These are phyloP conservation scores for Cladophialophora bantiana DNA, from an alignment of 2,329 filamentous ascomycete genomes.

Conservation along the genomic window DNA sequence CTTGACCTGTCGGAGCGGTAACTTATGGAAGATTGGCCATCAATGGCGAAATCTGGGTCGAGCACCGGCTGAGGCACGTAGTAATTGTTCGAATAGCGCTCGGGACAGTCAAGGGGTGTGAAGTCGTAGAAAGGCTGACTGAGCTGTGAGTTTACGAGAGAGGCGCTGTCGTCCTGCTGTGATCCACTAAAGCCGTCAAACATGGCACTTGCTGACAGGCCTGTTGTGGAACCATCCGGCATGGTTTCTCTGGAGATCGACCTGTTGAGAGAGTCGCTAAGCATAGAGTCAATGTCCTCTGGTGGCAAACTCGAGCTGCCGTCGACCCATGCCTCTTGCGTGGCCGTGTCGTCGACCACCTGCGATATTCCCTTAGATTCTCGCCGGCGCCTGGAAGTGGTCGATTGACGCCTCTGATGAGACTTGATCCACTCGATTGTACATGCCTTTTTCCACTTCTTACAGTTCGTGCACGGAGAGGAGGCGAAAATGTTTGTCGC, in stretches of 20 bases:
- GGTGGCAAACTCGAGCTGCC: slow-evolving; percentile 1
- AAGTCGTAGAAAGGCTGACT: slow-evolving; percentile 6
- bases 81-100: background rate
- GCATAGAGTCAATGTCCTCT: slow-evolving; percentile 3
- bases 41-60: slow-evolving; percentile 5
- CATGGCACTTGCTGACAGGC: background rate
- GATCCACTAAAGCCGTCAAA: slow-evolving; percentile 5
- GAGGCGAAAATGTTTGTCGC: slow-evolving; percentile 20
- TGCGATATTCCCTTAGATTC: slow-evolving; percentile 2
- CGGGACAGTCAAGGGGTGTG: background rate
- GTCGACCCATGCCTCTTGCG: background rate
- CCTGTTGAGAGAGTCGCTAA: slow-evolving; percentile 18
- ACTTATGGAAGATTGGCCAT: slow-evolving; percentile 9
- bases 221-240: background rate
- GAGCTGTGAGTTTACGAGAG: slow-evolving; percentile 5
- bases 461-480: slow-evolving; percentile 52
- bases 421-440: slow-evolving; percentile 37
- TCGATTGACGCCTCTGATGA: slow-evolving; percentile 26
- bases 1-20: slow-evolving; percentile 4
- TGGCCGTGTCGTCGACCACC: background rate
- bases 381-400: slow-evolving; percentile 16
- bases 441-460: slow-evolving; percentile 43
- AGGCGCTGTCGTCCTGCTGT: background rate
- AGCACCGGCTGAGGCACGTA: background rate
- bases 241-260: slow-evolving; percentile 8